phyloP scores from a whole-genome alignment of 257 asterid species.

The Scutellaria barbata region DNA sequence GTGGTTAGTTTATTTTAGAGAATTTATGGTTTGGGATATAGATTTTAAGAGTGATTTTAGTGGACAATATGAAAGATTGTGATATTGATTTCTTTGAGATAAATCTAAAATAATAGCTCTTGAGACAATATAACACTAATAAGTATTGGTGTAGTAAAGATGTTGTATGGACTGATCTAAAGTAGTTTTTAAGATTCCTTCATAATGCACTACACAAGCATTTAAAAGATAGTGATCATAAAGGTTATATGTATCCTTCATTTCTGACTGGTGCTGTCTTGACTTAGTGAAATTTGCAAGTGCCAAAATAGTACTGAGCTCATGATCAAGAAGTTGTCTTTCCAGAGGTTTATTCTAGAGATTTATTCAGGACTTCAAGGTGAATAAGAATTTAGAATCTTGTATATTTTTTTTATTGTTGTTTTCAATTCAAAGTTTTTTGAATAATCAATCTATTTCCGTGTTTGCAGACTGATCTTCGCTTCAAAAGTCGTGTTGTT shows the following conservation, averaged over 20 bases:
- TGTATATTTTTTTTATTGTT: not conserved
- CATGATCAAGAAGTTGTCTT: conserved; percentile 76
- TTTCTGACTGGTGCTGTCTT: not conserved
- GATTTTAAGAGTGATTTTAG: no score
- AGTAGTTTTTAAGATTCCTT: no score
- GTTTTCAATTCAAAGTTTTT: not conserved
- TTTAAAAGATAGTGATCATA: not conserved
- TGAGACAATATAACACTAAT: not conserved
- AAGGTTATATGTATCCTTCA: not conserved
- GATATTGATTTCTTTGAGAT: no score
- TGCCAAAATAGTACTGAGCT: conserved; percentile 84
- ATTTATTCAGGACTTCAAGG: conserved; percentile 83
- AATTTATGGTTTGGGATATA: no score
- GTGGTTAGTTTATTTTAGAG: no score
- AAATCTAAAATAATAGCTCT: no score
- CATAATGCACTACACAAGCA: not conserved
- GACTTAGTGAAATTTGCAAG: conserved; percentile 67
- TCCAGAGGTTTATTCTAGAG: conserved; percentile 84
- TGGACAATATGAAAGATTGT: no score
- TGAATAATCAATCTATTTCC: not conserved
- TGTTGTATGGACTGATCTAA: not conserved
- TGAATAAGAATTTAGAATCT: not conserved
- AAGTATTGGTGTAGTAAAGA: not conserved
- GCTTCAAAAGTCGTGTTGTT: conserved; percentile 81
- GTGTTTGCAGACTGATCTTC: conserved; percentile 70